Base-by-base conservation (phyloP, 75 land plant species). In the Pinus albicaulis region DNA sequence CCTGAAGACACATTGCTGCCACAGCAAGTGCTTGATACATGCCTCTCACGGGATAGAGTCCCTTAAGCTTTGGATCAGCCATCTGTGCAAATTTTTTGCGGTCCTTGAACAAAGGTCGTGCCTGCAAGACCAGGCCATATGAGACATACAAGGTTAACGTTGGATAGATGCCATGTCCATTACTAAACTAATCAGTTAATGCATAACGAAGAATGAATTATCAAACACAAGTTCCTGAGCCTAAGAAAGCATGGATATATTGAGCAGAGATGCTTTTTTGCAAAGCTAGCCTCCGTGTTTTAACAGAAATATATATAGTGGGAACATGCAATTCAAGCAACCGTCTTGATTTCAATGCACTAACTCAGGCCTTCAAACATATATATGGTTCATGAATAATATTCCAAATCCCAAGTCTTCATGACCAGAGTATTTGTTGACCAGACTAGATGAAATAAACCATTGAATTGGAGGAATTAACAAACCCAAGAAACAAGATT, bases 1-100 rank as follows among this genome's bases (percentile, higher is more conserved):
- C 95, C 74, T 93, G 95, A 77, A 93, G 85, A 80, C 95, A 93
- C 95, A 93, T 93, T 22, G 95, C 95, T 59, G 95, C 95, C 28
- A 93, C 95, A 28, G 95, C 95, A 59, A 93, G 87, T 57, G 95
- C 95, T 76, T 93, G 95, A 81, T 93, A 93, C 7, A 93, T 82
- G 58, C 95, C 93, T 72, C 95, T 76, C 91, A 89, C 89, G n/a
- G 95, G 93, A 76, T 88, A 93, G 28, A 82, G 91, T 6, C 93
- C 95, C 76, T 93, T 85, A n/a, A 93, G 78, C 36, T 91, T 68
- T 36, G 95, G 95, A 55, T 93, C 95, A 25, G 95, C 95, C 95
- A 93, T 93, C 55, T 88, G 84, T 0, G 95, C 89, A 60, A 93
- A 93, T 78, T 91, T 93, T 62, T 88, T 78, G 7, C 95, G 89